Percentiles rank a stretch among this genome's conserved stretches.
These are phyloP conservation scores for Penstemon davidsonii DNA, from an alignment of 257 asterid species.

Conservation along the genomic window DNA sequence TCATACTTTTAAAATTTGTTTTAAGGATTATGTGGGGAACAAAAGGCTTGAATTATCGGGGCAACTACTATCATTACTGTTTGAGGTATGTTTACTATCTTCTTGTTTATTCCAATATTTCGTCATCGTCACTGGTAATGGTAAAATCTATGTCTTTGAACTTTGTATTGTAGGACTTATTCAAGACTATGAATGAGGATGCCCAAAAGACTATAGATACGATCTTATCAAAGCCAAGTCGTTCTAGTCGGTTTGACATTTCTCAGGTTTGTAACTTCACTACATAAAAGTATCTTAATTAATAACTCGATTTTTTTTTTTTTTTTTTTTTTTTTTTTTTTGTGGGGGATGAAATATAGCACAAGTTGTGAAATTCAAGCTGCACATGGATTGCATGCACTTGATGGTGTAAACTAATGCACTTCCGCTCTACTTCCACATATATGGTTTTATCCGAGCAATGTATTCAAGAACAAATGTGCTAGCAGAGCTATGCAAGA, in stretches of 20 bases:
- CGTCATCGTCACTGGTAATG: constrained; percentile 8
- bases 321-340: not conserved
- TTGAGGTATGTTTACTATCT: constrained; percentile 63
- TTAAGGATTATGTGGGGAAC: constrained; percentile 91
- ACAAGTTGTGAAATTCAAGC: constrained; percentile 9
- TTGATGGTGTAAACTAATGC: constrained; percentile 20
- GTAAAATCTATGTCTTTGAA: constrained; percentile 15
- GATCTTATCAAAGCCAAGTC: constrained; percentile 39
- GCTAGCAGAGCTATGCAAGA: constrained; percentile 5
- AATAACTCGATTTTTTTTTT: no score
- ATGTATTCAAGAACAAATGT: not conserved
- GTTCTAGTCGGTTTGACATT: constrained; percentile 60
- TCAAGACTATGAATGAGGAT: constrained; percentile 86
- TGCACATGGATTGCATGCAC: not conserved
- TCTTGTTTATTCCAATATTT: constrained; percentile 9
- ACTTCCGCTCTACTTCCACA: not conserved
- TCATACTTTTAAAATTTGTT: constrained; percentile 12
- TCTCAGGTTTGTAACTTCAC: constrained; percentile 49
- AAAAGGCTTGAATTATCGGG: constrained; percentile 96
- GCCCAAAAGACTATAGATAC: constrained; percentile 41
- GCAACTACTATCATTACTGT: constrained; percentile 77
- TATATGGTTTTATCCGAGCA: not conserved
- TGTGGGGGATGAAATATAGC: not conserved
- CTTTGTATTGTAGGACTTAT: constrained; percentile 63
- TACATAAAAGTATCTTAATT: constrained; percentile 8